phyloP scores from a whole-genome alignment of 441 rosid species.

The Melastoma candidum region DNA sequence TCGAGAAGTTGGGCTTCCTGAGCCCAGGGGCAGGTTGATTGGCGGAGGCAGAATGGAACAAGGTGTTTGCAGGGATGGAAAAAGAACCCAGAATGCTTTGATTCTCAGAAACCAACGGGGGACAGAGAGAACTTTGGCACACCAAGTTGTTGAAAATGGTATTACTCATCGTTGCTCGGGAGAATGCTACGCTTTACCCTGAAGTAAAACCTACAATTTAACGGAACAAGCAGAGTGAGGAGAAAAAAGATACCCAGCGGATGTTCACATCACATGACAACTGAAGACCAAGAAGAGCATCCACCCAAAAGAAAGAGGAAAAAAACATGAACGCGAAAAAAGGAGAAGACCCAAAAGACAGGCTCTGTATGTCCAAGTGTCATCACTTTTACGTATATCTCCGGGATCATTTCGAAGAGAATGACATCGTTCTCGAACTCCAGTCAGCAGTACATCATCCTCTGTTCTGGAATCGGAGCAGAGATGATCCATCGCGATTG shows the following conservation, averaged over 20 bases:
- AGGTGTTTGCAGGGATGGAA: conserved; percentile 35
- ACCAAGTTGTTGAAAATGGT: conserved; percentile 44
- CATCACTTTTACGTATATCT: no score
- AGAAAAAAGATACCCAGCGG: neutral
- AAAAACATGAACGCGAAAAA: no score
- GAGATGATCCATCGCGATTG: no score
- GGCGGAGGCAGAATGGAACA: conserved; percentile 30
- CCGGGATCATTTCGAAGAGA: no score
- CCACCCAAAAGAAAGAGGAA: no score
- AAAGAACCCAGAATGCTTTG: conserved; percentile 48
- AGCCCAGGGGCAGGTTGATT: conserved; percentile 25
- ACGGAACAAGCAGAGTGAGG: conserved; percentile 9
- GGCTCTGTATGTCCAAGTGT: no score
- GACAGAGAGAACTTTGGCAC: conserved; percentile 47
- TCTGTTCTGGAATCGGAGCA: no score
- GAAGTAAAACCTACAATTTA: conserved; percentile 28
- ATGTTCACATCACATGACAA: neutral
- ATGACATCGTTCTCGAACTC: no score
- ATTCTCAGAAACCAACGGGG: conserved; percentile 33
- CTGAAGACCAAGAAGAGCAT: no score
- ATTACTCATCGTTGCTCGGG: conserved; percentile 53
- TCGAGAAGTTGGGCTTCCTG: conserved; percentile 26
- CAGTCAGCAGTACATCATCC: no score
- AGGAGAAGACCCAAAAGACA: no score
- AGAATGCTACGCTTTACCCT: conserved; percentile 26